Evolutionary conservation across 2,329 filamentous ascomycete genomes (phyloP).

Genomic region (Colletotrichum eremochloae): DNA sequence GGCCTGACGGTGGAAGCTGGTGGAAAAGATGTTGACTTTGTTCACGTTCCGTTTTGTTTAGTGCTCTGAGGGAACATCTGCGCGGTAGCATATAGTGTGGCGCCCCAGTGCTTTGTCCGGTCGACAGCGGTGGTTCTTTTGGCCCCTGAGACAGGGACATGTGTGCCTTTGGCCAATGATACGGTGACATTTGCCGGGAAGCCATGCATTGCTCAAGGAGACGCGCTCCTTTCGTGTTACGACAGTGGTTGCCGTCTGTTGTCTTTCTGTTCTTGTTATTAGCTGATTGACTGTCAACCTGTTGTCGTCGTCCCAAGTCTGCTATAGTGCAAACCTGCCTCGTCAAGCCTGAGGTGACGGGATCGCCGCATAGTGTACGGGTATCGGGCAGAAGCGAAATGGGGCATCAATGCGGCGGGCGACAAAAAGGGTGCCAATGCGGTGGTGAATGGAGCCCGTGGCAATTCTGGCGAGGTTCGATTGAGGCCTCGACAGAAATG

Average conservation of each 20-base stretch:
- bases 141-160: constrained; percentile 29
- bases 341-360: not conserved
- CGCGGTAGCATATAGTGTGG: constrained; percentile 19
- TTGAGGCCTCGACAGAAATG: constrained; percentile 27
- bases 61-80: constrained; percentile 19
- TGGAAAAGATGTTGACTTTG: constrained; percentile 12
- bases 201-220: constrained; percentile 20
- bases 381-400: constrained; percentile 5
- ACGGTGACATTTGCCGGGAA: constrained; percentile 13
- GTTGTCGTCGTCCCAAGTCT: constrained; percentile 21
- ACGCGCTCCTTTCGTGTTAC: constrained; percentile 31
- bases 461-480: constrained; percentile 23
- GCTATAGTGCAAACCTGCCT: not conserved
- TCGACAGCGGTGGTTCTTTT: constrained; percentile 9
- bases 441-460: constrained; percentile 21
- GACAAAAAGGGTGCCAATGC: constrained; percentile 7
- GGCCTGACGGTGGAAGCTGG: constrained; percentile 13
- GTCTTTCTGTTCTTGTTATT: not conserved
- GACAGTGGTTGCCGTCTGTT: not conserved
- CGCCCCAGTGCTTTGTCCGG: constrained; percentile 30
- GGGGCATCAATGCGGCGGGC: constrained; percentile 10
- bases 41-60: constrained; percentile 1
- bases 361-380: not conserved
- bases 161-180: constrained; percentile 27
- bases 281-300: constrained; percentile 28